phyloP scores from a whole-genome alignment of 140 eudicot genomes.

The Stevia rebaudiana region DNA sequence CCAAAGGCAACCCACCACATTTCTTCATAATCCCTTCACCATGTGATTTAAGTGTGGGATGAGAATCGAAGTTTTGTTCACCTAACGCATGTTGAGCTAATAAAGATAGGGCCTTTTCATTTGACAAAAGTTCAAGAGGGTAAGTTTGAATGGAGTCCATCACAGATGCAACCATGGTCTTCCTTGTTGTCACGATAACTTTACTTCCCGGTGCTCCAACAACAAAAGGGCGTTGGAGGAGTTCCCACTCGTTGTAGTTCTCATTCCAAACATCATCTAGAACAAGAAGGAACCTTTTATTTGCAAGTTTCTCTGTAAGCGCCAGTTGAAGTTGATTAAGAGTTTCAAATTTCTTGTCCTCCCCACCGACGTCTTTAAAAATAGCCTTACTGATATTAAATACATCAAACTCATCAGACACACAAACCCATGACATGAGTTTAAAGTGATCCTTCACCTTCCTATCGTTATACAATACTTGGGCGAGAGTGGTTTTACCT shows the following conservation, averaged over 20 bases:
- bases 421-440: constrained; percentile 42
- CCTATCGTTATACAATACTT: constrained; percentile 35
- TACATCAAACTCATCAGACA: constrained; percentile 33
- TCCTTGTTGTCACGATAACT: constrained; percentile 46
- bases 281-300: constrained; percentile 38
- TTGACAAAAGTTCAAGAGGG: constrained; percentile 18
- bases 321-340: constrained; percentile 31
- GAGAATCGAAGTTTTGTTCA: constrained; percentile 3
- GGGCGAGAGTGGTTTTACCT: constrained; percentile 60
- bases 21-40: constrained; percentile 27
- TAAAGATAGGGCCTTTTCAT: constrained; percentile 33
- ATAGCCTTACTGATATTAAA: constrained; percentile 25
- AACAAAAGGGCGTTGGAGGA: constrained; percentile 27
- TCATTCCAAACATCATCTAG: constrained; percentile 59
- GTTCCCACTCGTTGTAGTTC: constrained; percentile 26
- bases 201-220: constrained; percentile 43
- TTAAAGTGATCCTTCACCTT: constrained; percentile 27
- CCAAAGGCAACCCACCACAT: constrained; percentile 48
- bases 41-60: constrained; percentile 9
- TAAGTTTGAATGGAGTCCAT: constrained; percentile 26
- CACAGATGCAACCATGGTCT: constrained; percentile 31
- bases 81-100: constrained; percentile 30
- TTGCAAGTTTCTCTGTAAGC: constrained; percentile 12
- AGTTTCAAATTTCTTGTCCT: not conserved
- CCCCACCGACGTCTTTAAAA: constrained; percentile 19